These are phyloP conservation scores for Crithidia mellificae DNA, from an alignment of 208 protist species.

Conservation along the genomic window DNA sequence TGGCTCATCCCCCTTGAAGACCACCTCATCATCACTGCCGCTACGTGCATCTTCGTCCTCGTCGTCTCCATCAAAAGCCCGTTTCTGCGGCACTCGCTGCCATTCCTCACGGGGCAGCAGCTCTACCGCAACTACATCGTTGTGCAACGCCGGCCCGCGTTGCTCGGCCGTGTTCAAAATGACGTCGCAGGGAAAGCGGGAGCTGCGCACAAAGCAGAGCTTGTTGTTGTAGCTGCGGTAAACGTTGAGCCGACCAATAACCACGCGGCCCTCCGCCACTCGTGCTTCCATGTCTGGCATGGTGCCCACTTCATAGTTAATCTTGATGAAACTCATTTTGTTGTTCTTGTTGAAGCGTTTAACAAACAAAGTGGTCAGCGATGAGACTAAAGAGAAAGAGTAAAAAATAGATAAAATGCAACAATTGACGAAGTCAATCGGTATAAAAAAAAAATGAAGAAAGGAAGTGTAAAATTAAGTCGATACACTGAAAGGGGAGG, in stretches of 20 bases:
- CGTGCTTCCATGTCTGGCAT: conserved; percentile 41
- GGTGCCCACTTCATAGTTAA: conserved; percentile 44
- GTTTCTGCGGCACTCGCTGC: background rate
- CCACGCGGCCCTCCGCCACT: conserved; percentile 52
- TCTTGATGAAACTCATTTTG: conserved; percentile 10
- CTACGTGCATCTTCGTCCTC: no score
- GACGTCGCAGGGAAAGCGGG: conserved; percentile 53
- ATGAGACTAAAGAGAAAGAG: no score
- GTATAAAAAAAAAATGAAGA: no score
- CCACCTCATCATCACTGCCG: no score
- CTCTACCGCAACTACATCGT: conserved; percentile 76
- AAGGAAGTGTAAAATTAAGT: no score
- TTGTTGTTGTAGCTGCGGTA: conserved; percentile 43
- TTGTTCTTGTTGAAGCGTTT: background rate
- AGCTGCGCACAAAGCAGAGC: conserved; percentile 57
- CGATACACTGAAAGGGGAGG: no score
- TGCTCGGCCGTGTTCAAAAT: conserved; percentile 43
- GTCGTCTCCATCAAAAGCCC: background rate
- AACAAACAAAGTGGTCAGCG: no score
- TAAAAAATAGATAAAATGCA: no score
- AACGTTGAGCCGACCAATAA: conserved; percentile 56
- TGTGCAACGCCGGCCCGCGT: conserved; percentile 41
- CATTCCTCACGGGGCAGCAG: conserved; percentile 33
- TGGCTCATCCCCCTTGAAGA: no score
- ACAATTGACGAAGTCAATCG: no score